Base-by-base conservation (phyloP, 2,329 filamentous ascomycete genomes). In the Aureobasidium vineae region DNA sequence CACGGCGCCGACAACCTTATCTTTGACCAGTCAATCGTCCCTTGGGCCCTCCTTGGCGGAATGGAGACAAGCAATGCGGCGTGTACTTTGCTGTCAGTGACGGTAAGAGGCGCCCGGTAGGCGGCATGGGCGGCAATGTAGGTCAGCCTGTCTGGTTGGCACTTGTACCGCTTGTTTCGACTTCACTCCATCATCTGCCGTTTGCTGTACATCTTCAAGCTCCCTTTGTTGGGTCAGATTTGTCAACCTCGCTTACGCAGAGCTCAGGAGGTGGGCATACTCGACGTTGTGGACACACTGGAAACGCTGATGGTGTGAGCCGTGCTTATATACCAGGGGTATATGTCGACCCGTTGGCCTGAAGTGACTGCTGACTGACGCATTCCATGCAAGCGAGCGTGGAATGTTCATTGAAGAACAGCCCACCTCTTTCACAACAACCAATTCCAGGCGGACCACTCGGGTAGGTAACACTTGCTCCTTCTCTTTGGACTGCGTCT, bases 111-210 rank as follows among this genome's bases (percentile, higher is more conserved):
- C 41, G 43, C 28, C 28, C 57, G 57, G 57, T 28, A 47, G n/a
- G 57, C 57, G 41, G 57, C 57, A 61, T 31, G 7, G 38, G 57
- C 57, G 57, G 41, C 45, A 49, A 26, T 11, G 43, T 49, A 38
- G 45, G 41, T 19, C 19, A 19, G 10, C 36, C 43, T 49, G 19
- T 1, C 28, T 47, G 19, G 8, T 3, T 23, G 43, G 57, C 41
- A 43, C 43, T 61, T 61, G 28, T 61, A 49, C 38, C 38, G 57
- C 43, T 61, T 61, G 28, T 61, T 61, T 49, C 38, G 57, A 61
- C 41, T 31, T 33, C 43, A 49, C 31, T 36, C n/a, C 41, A 26
- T 61, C 28, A 47, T 36, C 57, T 47, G 41, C 28, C 41, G 57
- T 10, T 10, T 11, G 45, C 15, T 52, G 16, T 4, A 52, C 49